Conservation (phyloP, 805 yeast genomes). For the Lipomyces chichibuensis region DNA sequence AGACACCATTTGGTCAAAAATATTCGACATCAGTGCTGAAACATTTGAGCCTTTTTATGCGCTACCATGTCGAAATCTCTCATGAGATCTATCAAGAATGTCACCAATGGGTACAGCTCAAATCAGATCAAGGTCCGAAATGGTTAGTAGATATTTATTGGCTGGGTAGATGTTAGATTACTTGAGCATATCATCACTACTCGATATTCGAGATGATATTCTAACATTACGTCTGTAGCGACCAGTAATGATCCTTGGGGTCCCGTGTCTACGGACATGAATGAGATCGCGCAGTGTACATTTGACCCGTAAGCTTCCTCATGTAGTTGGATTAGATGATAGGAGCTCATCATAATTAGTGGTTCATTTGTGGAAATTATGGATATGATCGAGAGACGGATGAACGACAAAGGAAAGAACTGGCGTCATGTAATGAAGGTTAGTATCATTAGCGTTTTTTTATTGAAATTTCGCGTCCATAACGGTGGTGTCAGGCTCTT, state of each 20-base stretch:
- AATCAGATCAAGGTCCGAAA: constrained; percentile 90
- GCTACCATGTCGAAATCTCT: constrained; percentile 29
- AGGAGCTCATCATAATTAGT: constrained; percentile 32
- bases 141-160: constrained; percentile 36
- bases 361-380: constrained; percentile 82
- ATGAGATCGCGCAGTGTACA: constrained; percentile 75
- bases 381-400: constrained; percentile 90
- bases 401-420: constrained; percentile 94
- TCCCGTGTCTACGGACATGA: constrained; percentile 80
- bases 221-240: constrained; percentile 48
- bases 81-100: constrained; percentile 58
- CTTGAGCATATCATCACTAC: background rate
- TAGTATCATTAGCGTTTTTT: background rate
- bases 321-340: background rate
- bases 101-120: constrained; percentile 82
- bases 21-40: background rate
- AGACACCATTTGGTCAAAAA: background rate
- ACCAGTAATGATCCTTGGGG: constrained; percentile 86
- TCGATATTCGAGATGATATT: background rate
- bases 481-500: constrained; percentile 50
- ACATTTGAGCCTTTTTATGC: background rate
- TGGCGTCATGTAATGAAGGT: constrained; percentile 92
- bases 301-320: constrained; percentile 53
- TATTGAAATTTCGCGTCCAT: background rate
- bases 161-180: background rate